Percentiles rank a stretch among this genome's conserved stretches.
Conservation (phyloP, 306 rosid genomes). For the Cucumis hystrix region DNA sequence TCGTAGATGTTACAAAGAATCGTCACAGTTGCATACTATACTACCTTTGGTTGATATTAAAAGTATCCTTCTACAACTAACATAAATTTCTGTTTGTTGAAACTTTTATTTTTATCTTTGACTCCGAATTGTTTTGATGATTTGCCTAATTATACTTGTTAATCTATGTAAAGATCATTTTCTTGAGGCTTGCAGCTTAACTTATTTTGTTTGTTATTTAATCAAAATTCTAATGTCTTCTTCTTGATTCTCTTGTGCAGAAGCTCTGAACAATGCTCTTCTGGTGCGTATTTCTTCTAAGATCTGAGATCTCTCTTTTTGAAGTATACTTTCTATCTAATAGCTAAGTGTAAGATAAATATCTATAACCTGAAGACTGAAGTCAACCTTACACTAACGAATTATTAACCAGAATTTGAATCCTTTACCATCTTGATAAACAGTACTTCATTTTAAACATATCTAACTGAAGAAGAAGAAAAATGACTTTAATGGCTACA, state of each 20-base stretch:
- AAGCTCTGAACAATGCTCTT: constrained; percentile 34
- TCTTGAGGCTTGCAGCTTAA: background rate
- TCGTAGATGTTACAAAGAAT: background rate
- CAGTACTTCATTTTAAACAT: background rate
- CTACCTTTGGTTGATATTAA: background rate
- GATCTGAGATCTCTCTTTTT: constrained; percentile 5
- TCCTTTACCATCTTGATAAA: background rate
- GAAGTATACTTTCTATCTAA: background rate
- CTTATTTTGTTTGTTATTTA: background rate
- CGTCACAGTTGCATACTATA: background rate
- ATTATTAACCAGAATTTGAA: background rate
- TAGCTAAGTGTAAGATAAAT: background rate
- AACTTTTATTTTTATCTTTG: background rate
- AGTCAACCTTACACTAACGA: background rate
- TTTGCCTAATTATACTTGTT: background rate
- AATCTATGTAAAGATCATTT: background rate
- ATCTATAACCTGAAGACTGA: background rate
- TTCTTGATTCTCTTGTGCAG: constrained; percentile 37
- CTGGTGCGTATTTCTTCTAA: constrained; percentile 38
- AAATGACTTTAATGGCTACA: background rate
- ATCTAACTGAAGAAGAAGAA: background rate
- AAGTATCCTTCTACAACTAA: background rate
- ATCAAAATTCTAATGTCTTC: background rate
- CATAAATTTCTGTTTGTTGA: background rate
- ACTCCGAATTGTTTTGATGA: background rate